Percentiles rank a stretch among this genome's conserved stretches.
Conservation (phyloP, 23 red algal genomes). For the Agarophyton chilense region DNA sequence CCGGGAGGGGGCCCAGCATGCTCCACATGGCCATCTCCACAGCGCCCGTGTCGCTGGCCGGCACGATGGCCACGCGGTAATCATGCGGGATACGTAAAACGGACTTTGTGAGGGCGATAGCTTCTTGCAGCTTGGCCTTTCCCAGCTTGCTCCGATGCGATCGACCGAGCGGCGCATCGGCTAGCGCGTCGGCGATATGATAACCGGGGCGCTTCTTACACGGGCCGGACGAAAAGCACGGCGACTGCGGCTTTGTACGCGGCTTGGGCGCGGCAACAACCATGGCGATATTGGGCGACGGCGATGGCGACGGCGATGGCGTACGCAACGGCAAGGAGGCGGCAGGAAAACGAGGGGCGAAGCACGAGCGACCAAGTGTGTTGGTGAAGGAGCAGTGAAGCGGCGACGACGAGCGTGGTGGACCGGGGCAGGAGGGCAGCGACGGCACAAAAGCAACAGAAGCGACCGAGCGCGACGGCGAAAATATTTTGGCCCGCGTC, state of each 20-base stretch:
- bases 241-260: slow-evolving; percentile 70
- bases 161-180: slow-evolving; percentile 84
- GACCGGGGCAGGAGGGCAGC: too few relatives aligned
- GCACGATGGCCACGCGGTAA: slow-evolving; percentile 94
- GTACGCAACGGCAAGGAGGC: background rate
- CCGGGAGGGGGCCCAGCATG: slow-evolving; percentile 77
- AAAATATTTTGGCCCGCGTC: background rate
- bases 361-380: too few relatives aligned
- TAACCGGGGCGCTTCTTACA: slow-evolving; percentile 98
- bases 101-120: slow-evolving; percentile 67
- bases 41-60: slow-evolving; percentile 91
- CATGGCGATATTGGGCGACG: slow-evolving; percentile 23
- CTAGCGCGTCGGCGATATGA: slow-evolving; percentile 35
- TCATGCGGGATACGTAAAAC: slow-evolving; percentile 75
- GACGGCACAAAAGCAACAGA: slow-evolving; percentile 5
- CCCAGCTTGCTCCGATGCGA: slow-evolving; percentile 85
- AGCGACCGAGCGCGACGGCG: background rate
- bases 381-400: too few relatives aligned
- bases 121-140: slow-evolving; percentile 80
- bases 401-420: too few relatives aligned
- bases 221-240: slow-evolving; percentile 98
- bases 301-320: too few relatives aligned
- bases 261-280: slow-evolving; percentile 59
- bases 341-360: too few relatives aligned
- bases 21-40: slow-evolving; percentile 99